phyloP scores from a whole-genome alignment of 208 protist genomes.

The Leishmania tarentolae region DNA sequence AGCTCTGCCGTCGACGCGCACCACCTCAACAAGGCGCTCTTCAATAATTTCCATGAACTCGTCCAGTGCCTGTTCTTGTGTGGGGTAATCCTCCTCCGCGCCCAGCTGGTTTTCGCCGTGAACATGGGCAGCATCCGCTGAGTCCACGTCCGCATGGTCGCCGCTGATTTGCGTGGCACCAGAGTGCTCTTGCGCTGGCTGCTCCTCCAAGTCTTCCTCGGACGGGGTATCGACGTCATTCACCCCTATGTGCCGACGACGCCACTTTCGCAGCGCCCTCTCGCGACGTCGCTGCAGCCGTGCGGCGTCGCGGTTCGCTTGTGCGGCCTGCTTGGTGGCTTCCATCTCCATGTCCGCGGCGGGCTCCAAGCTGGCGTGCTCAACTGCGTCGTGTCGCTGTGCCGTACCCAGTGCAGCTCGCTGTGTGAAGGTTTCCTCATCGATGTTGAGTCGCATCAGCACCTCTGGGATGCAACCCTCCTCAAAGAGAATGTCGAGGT shows the following conservation, averaged over 20 bases:
- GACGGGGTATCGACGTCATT: conserved; percentile 54
- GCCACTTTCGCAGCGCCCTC: conserved; percentile 73
- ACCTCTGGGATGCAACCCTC: conserved; percentile 77
- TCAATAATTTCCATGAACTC: conserved; percentile 70
- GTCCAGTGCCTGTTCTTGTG: conserved; percentile 61
- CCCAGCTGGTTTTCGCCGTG: conserved; percentile 6
- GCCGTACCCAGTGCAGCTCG: conserved; percentile 26
- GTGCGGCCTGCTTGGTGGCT: conserved; percentile 8
- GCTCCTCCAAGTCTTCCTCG: conserved; percentile 12
- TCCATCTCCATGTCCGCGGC: not conserved
- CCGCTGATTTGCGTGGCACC: conserved; percentile 1
- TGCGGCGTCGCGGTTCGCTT: conserved; percentile 27
- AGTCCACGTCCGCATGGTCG: conserved; percentile 21
- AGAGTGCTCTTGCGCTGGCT: conserved; percentile 8
- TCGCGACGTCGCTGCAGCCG: conserved; percentile 41
- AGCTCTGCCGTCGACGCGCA: conserved; percentile 62
- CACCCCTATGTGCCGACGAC: conserved; percentile 87
- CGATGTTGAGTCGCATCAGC: conserved; percentile 65
- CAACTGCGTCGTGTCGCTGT: conserved; percentile 19
- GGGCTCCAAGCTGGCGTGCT: not conserved
- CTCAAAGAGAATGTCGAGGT: conserved; percentile 75
- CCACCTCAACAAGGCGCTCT: conserved; percentile 58
- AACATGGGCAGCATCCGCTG: conserved; percentile 10
- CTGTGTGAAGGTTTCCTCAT: conserved; percentile 46
- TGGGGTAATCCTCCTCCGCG: conserved; percentile 16